Conservation (phyloP, 129 eudicot species). For the Chrysanthemum lavandulifolium region DNA sequence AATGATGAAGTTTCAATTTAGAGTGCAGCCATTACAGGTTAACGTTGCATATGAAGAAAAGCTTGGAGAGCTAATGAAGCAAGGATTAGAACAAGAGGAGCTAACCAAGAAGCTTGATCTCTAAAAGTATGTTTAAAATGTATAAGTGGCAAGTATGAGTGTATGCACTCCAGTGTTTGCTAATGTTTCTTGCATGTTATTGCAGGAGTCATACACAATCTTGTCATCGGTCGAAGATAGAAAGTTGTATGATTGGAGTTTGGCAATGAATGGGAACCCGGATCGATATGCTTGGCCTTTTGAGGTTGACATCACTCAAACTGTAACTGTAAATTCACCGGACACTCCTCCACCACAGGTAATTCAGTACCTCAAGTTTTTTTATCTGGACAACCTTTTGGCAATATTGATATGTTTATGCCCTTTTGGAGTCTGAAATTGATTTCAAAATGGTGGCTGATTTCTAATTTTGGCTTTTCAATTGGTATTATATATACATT, state of each 20-base stretch:
- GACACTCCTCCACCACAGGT: constrained; percentile 72
- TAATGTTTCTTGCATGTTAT: background rate
- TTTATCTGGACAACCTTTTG: background rate
- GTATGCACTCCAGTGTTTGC: constrained; percentile 11
- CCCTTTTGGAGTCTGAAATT: background rate
- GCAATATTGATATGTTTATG: background rate
- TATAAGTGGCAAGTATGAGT: background rate
- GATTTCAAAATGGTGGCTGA: no score
- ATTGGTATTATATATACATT: no score
- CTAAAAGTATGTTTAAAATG: constrained; percentile 37
- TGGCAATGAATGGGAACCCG: constrained; percentile 63
- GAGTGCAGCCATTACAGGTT: constrained; percentile 89
- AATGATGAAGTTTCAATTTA: constrained; percentile 33
- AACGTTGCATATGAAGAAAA: constrained; percentile 52
- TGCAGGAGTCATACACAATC: constrained; percentile 68
- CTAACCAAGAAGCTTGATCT: constrained; percentile 49
- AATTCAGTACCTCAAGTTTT: background rate
- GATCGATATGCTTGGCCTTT: constrained; percentile 82
- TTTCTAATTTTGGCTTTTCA: no score
- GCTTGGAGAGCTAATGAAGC: constrained; percentile 56
- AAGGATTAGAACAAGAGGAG: constrained; percentile 56
- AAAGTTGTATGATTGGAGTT: constrained; percentile 90
- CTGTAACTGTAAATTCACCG: constrained; percentile 16
- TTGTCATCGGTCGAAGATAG: constrained; percentile 71
- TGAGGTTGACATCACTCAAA: constrained; percentile 64